Percentiles rank a stretch among this genome's conserved stretches.
Conservation (phyloP, 2,329 filamentous ascomycete species). For the Corniculantispora saksenae region DNA sequence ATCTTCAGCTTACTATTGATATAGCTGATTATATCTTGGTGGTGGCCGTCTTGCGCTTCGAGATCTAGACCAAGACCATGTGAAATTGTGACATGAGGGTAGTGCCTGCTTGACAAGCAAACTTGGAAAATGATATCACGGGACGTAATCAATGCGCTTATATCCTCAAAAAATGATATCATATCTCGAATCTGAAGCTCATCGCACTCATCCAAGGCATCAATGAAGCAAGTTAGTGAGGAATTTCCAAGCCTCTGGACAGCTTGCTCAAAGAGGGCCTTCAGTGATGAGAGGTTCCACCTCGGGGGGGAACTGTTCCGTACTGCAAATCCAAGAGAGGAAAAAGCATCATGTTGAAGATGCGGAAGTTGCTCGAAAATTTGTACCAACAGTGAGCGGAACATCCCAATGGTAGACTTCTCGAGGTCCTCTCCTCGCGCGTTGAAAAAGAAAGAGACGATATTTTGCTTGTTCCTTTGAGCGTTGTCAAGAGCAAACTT, state of each 20-base stretch:
- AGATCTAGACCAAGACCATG: conserved; percentile 33
- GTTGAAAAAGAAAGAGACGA: conserved; percentile 52
- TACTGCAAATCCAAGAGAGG: too few relatives aligned
- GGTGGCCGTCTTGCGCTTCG: conserved; percentile 38
- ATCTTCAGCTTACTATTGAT: conserved; percentile 32
- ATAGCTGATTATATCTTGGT: conserved; percentile 37
- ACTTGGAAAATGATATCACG: conserved; percentile 30
- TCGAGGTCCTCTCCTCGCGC: conserved; percentile 45
- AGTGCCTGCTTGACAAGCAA: conserved; percentile 49
- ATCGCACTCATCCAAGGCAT: conserved; percentile 52
- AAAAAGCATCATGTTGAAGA: not conserved
- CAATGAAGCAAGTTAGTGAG: conserved; percentile 25
- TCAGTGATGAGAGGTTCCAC: too few relatives aligned
- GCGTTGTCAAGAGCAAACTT: conserved; percentile 37
- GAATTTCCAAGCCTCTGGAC: conserved; percentile 11
- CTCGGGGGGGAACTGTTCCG: too few relatives aligned
- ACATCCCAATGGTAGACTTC: conserved; percentile 47
- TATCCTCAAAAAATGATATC: conserved; percentile 43
- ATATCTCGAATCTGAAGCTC: conserved; percentile 44
- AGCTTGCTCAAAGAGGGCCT: conserved; percentile 10
- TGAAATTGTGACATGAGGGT: conserved; percentile 41
- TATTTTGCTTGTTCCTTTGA: conserved; percentile 15
- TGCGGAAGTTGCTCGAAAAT: conserved; percentile 36
- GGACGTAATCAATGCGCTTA: conserved; percentile 33
- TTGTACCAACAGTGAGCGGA: conserved; percentile 49